phyloP scores from a whole-genome alignment of 768 basidiomycete genomes.

The Agrocybe pediades region DNA sequence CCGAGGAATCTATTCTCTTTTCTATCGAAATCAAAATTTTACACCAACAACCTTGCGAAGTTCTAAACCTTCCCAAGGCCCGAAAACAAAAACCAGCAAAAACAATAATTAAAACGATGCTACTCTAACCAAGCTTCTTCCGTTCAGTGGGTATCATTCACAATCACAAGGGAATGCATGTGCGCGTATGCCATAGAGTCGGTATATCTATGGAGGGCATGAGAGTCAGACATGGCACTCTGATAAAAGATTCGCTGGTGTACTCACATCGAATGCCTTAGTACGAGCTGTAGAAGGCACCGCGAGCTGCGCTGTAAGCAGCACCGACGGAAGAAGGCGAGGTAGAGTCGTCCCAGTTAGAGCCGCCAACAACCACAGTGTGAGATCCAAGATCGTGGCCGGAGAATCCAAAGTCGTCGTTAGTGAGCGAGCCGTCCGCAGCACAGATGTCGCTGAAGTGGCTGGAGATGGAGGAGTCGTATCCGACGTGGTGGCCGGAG shows the following conservation, averaged over 20 bases:
- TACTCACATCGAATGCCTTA: background rate
- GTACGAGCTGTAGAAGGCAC: slow-evolving; percentile 20
- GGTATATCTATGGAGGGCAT: background rate
- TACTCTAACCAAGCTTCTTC: background rate
- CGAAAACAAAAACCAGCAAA: background rate
- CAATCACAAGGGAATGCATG: background rate
- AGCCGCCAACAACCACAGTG: slow-evolving; percentile 34
- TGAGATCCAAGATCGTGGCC: slow-evolving; percentile 39
- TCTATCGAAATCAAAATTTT: background rate
- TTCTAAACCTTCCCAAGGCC: background rate
- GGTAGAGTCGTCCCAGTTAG: slow-evolving; percentile 37
- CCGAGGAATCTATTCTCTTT: background rate
- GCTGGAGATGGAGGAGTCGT: slow-evolving; percentile 33
- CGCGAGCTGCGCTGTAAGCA: slow-evolving; percentile 31
- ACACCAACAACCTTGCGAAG: background rate
- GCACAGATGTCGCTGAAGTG: slow-evolving; percentile 32
- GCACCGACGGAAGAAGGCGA: slow-evolving; percentile 31
- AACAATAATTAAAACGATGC: background rate
- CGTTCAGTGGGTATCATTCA: background rate
- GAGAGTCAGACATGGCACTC: background rate
- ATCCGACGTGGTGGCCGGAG: slow-evolving; percentile 39
- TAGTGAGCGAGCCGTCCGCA: slow-evolving; percentile 36
- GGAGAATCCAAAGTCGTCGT: slow-evolving; percentile 40
- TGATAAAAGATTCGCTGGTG: background rate
- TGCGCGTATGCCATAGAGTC: background rate